Evolutionary conservation across 1,139 yeast species (phyloP).

Genomic region (Yamadazyma kanchanaburiensis): DNA sequence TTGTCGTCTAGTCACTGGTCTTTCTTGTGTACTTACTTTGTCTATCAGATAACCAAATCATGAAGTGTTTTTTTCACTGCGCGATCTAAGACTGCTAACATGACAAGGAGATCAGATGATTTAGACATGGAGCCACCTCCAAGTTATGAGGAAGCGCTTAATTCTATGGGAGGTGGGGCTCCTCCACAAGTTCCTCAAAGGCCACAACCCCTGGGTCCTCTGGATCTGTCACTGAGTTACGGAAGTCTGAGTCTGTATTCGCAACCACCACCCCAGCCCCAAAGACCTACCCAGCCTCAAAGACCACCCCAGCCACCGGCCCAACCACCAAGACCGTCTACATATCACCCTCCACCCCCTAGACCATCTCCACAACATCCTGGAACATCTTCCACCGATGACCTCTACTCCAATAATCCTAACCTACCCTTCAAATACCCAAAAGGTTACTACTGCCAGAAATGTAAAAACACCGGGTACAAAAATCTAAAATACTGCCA

Average conservation of each 20-base stretch:
- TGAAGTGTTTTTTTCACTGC: too few relatives aligned
- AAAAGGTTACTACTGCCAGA: constrained; percentile 31
- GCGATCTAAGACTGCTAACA: too few relatives aligned
- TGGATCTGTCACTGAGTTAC: too few relatives aligned
- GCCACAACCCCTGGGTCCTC: too few relatives aligned
- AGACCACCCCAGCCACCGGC: constrained; percentile 8
- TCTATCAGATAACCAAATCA: constrained; percentile 78
- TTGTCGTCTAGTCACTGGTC: background rate
- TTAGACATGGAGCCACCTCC: constrained; percentile 12
- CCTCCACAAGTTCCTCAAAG: too few relatives aligned
- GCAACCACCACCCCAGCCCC: constrained; percentile 8
- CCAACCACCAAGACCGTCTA: background rate
- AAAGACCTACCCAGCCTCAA: too few relatives aligned
- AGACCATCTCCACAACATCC: constrained; percentile 1
- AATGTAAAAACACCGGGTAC: constrained; percentile 43
- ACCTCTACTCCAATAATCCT: constrained; percentile 27
- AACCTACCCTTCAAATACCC: constrained; percentile 57
- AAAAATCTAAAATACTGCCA: constrained; percentile 31
- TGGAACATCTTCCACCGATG: constrained; percentile 5
- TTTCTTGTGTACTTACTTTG: constrained; percentile 57
- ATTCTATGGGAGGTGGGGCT: too few relatives aligned
- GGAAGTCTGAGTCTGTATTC: too few relatives aligned
- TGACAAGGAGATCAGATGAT: too few relatives aligned
- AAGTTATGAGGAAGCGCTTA: constrained; percentile 15
- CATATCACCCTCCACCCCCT: background rate